Conservation (phyloP, 2,329 filamentous ascomycete genomes). For the Elsinoe australis region DNA sequence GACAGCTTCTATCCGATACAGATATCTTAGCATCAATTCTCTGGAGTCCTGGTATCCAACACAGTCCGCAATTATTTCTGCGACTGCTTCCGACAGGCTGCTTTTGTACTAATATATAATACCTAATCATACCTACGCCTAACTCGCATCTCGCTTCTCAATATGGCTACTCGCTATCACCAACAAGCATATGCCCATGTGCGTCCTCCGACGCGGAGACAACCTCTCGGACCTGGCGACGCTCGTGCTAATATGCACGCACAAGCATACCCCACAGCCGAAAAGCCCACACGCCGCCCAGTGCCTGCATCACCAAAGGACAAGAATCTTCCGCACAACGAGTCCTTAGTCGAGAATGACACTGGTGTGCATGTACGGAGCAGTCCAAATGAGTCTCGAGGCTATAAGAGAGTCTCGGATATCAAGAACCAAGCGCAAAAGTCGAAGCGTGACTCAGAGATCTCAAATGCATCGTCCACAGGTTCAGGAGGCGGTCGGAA, state of each 20-base stretch:
- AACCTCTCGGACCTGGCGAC: constrained; percentile 21
- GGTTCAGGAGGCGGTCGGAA: constrained; percentile 46
- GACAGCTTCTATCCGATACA: not conserved
- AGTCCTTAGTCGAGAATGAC: constrained; percentile 37
- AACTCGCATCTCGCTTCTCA: constrained; percentile 2
- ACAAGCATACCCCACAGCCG: constrained; percentile 14
- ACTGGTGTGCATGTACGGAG: constrained; percentile 37
- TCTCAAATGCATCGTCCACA: constrained; percentile 50
- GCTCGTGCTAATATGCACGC: constrained; percentile 21
- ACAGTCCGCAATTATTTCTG: too few species aligned
- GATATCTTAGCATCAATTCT: constrained; percentile 6
- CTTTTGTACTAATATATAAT: constrained; percentile 14
- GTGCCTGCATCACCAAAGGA: constrained; percentile 16
- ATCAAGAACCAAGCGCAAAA: constrained; percentile 40
- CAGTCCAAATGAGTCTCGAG: constrained; percentile 30
- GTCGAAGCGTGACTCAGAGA: constrained; percentile 44
- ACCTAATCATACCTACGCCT: constrained; percentile 9
- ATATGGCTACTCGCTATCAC: constrained; percentile 18
- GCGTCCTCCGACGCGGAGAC: constrained; percentile 18
- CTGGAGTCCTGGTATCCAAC: not conserved
- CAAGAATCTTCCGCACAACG: constrained; percentile 35
- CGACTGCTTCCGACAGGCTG: not conserved
- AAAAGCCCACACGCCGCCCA: constrained; percentile 22
- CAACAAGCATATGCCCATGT: constrained; percentile 14
- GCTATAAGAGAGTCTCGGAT: constrained; percentile 49